phyloP scores from a whole-genome alignment of 805 yeast species.

The Candida sithepensis region DNA sequence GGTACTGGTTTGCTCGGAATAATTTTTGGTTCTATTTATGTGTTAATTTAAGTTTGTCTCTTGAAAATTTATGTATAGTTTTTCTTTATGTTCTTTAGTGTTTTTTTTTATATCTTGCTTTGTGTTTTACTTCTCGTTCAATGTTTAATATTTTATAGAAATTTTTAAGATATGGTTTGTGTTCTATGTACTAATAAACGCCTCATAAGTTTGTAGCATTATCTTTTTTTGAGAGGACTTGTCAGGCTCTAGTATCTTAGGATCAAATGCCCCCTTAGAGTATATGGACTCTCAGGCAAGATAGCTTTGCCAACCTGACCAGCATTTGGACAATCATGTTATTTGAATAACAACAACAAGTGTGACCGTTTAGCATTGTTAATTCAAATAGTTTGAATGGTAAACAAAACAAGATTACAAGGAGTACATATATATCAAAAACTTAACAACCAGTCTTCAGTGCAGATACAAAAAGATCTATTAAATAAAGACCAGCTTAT shows the following conservation, averaged over 20 bases:
- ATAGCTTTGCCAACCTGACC: no score
- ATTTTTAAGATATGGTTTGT: no score
- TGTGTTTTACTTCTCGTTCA: constrained; percentile 2
- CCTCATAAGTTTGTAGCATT: no score
- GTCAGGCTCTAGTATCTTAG: no score
- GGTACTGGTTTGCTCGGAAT: constrained; percentile 12
- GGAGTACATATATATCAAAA: constrained; percentile 37
- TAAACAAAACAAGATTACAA: no score
- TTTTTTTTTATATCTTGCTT: not conserved
- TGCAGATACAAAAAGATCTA: constrained; percentile 5
- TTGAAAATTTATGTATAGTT: not conserved
- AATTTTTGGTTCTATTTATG: constrained; percentile 9
- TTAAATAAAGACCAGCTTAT: constrained; percentile 28
- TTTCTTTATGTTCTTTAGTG: not conserved
- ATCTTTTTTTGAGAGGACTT: no score
- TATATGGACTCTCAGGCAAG: no score
- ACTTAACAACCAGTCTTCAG: constrained; percentile 38
- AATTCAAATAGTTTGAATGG: no score
- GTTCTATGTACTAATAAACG: no score
- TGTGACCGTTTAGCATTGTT: not conserved
- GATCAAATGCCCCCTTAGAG: no score
- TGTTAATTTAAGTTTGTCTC: constrained; percentile 2
- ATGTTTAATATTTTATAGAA: not conserved
- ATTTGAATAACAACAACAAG: not conserved
- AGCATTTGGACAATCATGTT: no score